Percentiles rank a stretch among this genome's conserved stretches.
phyloP scores from a whole-genome alignment of 2,329 filamentous ascomycete species.

The Colletotrichum chrysophilum region DNA sequence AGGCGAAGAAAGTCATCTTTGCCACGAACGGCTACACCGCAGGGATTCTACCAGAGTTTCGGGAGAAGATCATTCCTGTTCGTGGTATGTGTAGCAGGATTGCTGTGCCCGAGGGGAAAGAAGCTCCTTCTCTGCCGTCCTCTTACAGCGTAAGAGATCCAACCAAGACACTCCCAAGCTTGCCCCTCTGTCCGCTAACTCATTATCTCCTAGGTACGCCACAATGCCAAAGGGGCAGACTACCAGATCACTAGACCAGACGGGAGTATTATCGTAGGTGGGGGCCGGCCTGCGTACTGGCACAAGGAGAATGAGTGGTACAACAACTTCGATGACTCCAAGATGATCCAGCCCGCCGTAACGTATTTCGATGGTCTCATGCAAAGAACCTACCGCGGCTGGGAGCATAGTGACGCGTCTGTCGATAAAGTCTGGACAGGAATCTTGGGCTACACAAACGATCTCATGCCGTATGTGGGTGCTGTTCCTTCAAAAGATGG shows the following conservation, averaged over 20 bases:
- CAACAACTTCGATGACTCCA: not conserved
- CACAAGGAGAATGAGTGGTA: not conserved
- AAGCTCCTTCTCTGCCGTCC: not conserved
- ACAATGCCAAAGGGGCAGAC: not conserved
- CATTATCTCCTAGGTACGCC: not conserved
- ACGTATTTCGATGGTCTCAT: not conserved
- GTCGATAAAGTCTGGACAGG: not conserved
- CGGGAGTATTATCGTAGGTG: not conserved
- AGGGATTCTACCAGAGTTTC: not conserved
- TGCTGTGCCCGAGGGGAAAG: not conserved
- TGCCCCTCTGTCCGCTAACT: not conserved
- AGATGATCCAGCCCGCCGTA: not conserved
- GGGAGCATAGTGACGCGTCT: not conserved
- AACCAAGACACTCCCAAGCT: not conserved
- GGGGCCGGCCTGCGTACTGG: not conserved
- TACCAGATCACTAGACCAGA: not conserved
- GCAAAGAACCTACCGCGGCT: not conserved
- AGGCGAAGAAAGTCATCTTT: not conserved
- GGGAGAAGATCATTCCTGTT: not conserved
- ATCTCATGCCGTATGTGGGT: not conserved
- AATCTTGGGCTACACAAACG: not conserved
- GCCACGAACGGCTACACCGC: not conserved
- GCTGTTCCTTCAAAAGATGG: not conserved
- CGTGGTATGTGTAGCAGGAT: not conserved
- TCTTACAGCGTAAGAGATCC: not conserved